A percentile compares a stretch with the other conserved stretches of the same genome.
Conservation (phyloP, 176 grass and related monocot genomes). For the Elymus sibiricus region DNA sequence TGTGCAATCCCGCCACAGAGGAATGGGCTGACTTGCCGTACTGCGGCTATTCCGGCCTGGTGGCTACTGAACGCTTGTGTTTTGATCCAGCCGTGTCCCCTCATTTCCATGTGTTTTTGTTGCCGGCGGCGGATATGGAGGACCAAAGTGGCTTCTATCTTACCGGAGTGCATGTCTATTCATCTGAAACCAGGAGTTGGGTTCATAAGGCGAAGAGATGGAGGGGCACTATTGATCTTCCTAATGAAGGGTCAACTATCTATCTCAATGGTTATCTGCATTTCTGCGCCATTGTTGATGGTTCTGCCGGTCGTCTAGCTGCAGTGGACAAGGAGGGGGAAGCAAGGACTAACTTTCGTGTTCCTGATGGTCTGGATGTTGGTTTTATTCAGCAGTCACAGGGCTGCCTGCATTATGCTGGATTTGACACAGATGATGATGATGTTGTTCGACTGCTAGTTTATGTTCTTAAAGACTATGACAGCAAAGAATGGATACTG, state of each 20-base stretch:
- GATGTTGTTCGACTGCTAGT: not conserved
- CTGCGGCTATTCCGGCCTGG: not conserved
- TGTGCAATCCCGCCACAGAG: slow-evolving; percentile 14
- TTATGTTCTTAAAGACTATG: not conserved
- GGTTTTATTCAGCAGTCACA: not conserved
- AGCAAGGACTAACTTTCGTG: not conserved
- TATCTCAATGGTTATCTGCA: slow-evolving; percentile 19
- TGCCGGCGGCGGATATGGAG: not conserved
- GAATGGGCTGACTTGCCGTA: not conserved
- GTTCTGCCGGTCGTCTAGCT: not conserved
- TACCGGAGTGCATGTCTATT: not conserved
- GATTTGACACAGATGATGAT: not conserved
- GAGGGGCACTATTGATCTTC: not conserved
- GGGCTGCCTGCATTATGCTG: not conserved
- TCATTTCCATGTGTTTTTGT: not conserved
- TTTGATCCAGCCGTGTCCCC: not conserved
- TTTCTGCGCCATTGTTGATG: not conserved
- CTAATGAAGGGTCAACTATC: not conserved
- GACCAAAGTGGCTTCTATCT: not conserved
- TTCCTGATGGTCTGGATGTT: not conserved
- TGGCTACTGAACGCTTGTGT: not conserved
- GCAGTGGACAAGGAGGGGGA: not conserved
- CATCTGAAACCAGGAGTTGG: not conserved
- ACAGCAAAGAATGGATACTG: not conserved
- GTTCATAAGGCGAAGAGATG: not conserved